Percentiles rank a stretch among this genome's conserved stretches.
Evolutionary conservation across 176 grass and related monocot species (phyloP).

Genomic region (maize (Zea mays)): Zm-B73-REFERENCE-NAM-5.0 NC_050101.1:171598501-171599000

Average conservation of each 20-base stretch:
- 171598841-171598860: no score
- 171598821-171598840: no score
- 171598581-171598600: background rate
- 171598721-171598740: background rate
- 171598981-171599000: conserved; percentile 77
- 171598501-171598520: background rate
- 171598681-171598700: background rate
- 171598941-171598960: conserved; percentile 61
- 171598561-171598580: background rate
- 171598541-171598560: background rate
- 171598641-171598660: background rate
- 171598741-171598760: background rate
- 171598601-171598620: background rate
- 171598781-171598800: no score
- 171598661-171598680: background rate
- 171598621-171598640: background rate
- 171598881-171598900: conserved; percentile 42
- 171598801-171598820: no score
- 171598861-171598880: background rate
- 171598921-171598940: conserved; percentile 70
- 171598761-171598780: background rate
- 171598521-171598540: conserved; percentile 6
- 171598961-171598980: conserved; percentile 71
- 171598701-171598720: background rate
- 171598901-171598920: conserved; percentile 80